Percentiles rank a stretch among this genome's conserved stretches.
phyloP scores from a whole-genome alignment of 1,139 yeast species.

The Tardiomyces depauwii region DNA sequence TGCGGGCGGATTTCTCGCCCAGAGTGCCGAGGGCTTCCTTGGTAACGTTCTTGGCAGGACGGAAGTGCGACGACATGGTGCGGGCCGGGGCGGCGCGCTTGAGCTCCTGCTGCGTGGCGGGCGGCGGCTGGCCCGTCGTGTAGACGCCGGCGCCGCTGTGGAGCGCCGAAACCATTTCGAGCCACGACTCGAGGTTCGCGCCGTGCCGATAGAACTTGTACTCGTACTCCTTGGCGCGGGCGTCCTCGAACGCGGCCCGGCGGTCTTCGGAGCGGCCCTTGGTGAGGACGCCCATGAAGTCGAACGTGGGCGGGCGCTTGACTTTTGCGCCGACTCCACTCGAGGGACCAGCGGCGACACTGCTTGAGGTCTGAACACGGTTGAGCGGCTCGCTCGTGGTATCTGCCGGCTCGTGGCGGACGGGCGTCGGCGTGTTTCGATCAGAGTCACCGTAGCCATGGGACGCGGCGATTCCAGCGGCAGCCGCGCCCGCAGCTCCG shows the following conservation, averaged over 20 bases:
- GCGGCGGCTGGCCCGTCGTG: constrained; percentile 21
- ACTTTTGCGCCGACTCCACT: constrained; percentile 6
- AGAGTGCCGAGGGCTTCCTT: constrained; percentile 21
- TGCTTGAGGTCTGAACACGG: not conserved
- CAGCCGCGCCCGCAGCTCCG: constrained; percentile 2
- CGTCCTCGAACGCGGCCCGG: constrained; percentile 18
- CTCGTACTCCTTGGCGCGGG: constrained; percentile 19
- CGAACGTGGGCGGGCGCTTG: constrained; percentile 25
- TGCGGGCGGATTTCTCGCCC: constrained; percentile 24
- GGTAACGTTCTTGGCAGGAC: constrained; percentile 9
- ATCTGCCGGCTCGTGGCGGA: not conserved
- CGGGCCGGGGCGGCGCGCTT: constrained; percentile 13
- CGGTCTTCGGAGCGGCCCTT: constrained; percentile 18
- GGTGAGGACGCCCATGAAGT: constrained; percentile 22
- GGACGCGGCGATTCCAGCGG: not conserved
- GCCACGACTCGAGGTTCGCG: constrained; percentile 27
- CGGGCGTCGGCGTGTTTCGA: not conserved
- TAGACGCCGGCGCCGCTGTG: constrained; percentile 14
- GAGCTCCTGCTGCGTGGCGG: constrained; percentile 7
- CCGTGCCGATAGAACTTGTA: constrained; percentile 12
- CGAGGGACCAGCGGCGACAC: not conserved
- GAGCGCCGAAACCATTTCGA: constrained; percentile 11
- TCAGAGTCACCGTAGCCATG: not conserved
- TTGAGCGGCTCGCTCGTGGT: not conserved
- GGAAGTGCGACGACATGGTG: constrained; percentile 10